These are phyloP conservation scores for Solanum boliviense DNA, from an alignment of 257 asterid genomes.

Conservation along the genomic window DNA sequence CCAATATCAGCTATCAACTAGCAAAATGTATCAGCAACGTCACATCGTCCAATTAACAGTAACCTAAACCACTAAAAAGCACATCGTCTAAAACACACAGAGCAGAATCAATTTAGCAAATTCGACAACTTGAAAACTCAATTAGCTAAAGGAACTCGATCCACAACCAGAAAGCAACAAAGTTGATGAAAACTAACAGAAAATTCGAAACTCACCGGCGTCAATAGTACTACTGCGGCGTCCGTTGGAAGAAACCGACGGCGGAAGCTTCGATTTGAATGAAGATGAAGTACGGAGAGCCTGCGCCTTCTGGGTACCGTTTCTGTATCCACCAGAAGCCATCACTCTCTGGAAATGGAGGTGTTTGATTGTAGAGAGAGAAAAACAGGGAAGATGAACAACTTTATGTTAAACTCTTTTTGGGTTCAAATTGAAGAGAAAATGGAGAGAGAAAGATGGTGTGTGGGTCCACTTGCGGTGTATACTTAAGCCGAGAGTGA, in stretches of 20 bases:
- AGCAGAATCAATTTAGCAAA: neutral
- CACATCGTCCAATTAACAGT: neutral
- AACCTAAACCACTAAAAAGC: neutral
- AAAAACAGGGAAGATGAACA: neutral
- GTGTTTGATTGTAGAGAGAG: neutral
- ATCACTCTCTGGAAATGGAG: conserved; percentile 12
- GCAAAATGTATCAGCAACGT: neutral
- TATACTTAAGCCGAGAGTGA: conserved; percentile 9
- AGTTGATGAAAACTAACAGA: neutral
- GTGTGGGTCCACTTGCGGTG: conserved; percentile 14
- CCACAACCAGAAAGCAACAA: neutral
- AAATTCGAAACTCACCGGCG: conserved; percentile 48
- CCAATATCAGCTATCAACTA: neutral
- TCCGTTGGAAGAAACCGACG: conserved; percentile 29
- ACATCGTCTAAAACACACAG: neutral
- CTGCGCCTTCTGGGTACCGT: conserved; percentile 54
- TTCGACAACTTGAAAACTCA: neutral
- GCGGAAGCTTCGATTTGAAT: conserved; percentile 65
- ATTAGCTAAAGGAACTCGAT: neutral
- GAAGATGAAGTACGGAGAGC: conserved; percentile 70
- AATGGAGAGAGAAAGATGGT: neutral
- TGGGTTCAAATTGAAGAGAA: neutral
- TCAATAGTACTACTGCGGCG: conserved; percentile 71
- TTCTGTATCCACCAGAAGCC: conserved; percentile 63
- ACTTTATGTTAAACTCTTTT: neutral